These are phyloP conservation scores for Cordyceps cicadae DNA, from an alignment of 2,329 filamentous ascomycete species.

Conservation along the genomic window DNA sequence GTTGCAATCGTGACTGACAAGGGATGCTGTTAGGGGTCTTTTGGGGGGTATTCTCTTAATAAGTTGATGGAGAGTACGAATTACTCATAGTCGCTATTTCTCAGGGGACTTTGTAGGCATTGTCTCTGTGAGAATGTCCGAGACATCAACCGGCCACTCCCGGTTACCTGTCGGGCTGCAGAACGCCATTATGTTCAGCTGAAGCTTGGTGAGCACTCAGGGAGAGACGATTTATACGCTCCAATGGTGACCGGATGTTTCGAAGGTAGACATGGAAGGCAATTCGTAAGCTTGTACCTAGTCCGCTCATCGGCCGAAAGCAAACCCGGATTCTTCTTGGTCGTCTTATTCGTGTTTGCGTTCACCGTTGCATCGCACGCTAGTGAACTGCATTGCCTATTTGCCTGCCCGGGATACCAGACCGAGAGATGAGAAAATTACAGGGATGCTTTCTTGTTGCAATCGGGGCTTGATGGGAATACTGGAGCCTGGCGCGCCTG, in stretches of 20 bases:
- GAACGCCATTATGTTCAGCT: not conserved
- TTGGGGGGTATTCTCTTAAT: not conserved
- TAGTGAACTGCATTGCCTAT: not conserved
- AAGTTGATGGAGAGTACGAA: too few relatives aligned
- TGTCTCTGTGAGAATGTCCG: not conserved
- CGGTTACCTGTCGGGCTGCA: not conserved
- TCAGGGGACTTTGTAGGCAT: not conserved
- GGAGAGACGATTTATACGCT: not conserved
- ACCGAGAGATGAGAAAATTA: not conserved
- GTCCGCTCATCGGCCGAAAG: not conserved
- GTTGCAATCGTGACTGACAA: not conserved
- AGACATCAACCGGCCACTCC: not conserved
- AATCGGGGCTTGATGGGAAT: constrained; percentile 4
- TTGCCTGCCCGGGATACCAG: not conserved
- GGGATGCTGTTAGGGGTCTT: not conserved
- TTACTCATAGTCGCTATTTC: too few relatives aligned
- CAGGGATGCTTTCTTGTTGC: constrained; percentile 6
- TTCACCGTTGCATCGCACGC: not conserved
- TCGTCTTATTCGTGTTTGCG: not conserved
- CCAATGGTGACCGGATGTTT: not conserved
- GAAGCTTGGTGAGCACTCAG: not conserved
- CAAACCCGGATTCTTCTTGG: not conserved
- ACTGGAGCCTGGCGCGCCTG: not conserved
- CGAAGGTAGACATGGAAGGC: not conserved
- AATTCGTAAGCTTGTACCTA: not conserved